phyloP scores from a whole-genome alignment of 2,329 filamentous ascomycete genomes.

The Sporothrix luriei region DNA sequence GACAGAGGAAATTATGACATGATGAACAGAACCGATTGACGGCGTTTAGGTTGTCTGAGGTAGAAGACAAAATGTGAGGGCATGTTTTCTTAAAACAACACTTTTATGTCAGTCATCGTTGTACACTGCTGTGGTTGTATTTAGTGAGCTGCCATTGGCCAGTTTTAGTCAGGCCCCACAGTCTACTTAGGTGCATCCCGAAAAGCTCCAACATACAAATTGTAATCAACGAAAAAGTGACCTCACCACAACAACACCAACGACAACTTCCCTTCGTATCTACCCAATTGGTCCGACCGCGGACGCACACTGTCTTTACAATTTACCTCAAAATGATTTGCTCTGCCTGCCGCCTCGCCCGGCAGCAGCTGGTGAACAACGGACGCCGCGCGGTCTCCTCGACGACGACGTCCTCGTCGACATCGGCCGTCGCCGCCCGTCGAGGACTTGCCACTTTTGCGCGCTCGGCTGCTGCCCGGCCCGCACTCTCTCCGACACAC shows the following conservation, averaged over 20 bases:
- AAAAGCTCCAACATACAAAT: background rate
- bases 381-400: background rate
- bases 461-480: background rate
- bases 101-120: no score
- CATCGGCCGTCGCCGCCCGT: background rate
- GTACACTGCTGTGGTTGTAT: background rate
- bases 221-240: background rate
- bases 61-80: no score
- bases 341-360: constrained; percentile 30
- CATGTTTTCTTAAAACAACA: no score
- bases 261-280: background rate
- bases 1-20: no score
- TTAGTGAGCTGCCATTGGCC: background rate
- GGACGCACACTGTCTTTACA: background rate
- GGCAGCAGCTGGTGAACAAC: constrained; percentile 23
- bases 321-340: constrained; percentile 13
- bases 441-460: background rate
- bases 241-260: background rate
- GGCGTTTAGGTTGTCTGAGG: no score
- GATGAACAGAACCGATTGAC: no score
- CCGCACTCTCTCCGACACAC: background rate
- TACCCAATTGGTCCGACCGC: background rate
- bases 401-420: background rate
- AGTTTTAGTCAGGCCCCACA: background rate
- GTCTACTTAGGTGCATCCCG: background rate